Percentiles rank a stretch among this genome's conserved stretches.
phyloP scores from a whole-genome alignment of 306 rosid genomes.

The Coriaria nepalensis region DNA sequence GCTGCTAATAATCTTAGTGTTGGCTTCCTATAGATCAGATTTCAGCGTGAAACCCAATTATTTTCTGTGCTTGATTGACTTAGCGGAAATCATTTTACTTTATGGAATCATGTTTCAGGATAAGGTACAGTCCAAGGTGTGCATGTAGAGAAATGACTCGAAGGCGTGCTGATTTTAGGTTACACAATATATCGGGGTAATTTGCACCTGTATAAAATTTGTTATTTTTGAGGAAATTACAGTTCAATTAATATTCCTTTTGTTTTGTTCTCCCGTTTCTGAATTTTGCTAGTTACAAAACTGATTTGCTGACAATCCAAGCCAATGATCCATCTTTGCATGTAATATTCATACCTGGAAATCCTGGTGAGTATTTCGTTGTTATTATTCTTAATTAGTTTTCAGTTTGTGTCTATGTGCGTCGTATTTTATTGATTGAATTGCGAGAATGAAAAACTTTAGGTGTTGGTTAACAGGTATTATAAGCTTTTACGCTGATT shows the following conservation, averaged over 20 bases:
- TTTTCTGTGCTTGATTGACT: neutral
- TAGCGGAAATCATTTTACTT: too few relatives aligned
- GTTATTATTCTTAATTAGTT: neutral
- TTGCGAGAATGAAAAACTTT: slow-evolving; percentile 4
- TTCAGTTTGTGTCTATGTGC: slow-evolving; percentile 1
- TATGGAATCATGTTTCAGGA: slow-evolving; percentile 13
- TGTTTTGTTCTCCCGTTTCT: neutral
- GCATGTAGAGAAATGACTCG: slow-evolving; percentile 20
- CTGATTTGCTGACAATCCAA: slow-evolving; percentile 67
- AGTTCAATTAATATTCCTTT: neutral
- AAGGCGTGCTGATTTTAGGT: slow-evolving; percentile 47
- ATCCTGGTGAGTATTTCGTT: slow-evolving; percentile 51
- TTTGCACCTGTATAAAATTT: neutral
- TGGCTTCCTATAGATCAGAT: neutral
- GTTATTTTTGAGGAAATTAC: neutral
- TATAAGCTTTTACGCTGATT: slow-evolving; percentile 55
- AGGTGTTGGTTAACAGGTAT: slow-evolving; percentile 31
- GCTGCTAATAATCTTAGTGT: too few relatives aligned
- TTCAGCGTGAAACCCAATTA: neutral
- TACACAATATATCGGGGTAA: slow-evolving; percentile 61
- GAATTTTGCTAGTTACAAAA: slow-evolving; percentile 28
- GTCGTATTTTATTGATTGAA: slow-evolving; percentile 8
- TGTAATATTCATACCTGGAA: slow-evolving; percentile 69
- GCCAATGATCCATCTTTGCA: slow-evolving; percentile 65
- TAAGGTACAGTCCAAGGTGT: slow-evolving; percentile 19